phyloP scores from a whole-genome alignment of 176 grass and related monocot species.

The Zoysia pacifica region DNA sequence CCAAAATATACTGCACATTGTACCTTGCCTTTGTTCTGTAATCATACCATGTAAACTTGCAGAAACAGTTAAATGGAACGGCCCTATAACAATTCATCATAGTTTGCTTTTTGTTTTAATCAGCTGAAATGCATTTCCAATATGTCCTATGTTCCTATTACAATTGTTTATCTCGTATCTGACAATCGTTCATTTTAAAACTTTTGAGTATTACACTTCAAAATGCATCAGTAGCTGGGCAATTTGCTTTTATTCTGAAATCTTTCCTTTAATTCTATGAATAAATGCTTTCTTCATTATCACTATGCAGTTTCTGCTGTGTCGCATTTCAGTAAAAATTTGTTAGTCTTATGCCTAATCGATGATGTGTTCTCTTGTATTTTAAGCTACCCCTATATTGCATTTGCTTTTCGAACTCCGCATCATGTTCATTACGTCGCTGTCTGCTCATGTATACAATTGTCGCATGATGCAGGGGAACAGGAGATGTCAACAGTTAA shows the following conservation, averaged over 20 bases:
- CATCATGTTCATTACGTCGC: background rate
- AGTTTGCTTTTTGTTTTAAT: background rate
- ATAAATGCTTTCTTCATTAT: background rate
- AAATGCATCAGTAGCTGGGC: background rate
- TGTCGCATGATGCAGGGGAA: conserved; percentile 15
- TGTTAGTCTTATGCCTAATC: background rate
- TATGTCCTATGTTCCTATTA: background rate
- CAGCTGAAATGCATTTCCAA: background rate
- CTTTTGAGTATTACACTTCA: background rate
- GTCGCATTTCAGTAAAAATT: background rate
- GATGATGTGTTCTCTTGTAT: background rate
- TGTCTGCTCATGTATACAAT: conserved; percentile 23
- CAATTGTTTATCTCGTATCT: background rate
- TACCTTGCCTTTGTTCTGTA: conserved; percentile 9
- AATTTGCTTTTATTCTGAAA: background rate
- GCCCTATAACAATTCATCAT: background rate
- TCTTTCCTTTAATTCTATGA: background rate
- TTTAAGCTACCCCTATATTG: background rate
- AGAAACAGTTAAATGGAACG: background rate
- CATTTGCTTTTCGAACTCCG: conserved; percentile 10
- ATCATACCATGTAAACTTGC: background rate
- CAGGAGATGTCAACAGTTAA: background rate
- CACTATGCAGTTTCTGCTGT: background rate
- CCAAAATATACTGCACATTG: background rate
- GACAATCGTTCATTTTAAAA: background rate